Percentiles rank a stretch among this genome's conserved stretches.
These are phyloP conservation scores for Aspergillus novofumigatus DNA, from an alignment of 2,329 filamentous ascomycete species.

Conservation along the genomic window DNA sequence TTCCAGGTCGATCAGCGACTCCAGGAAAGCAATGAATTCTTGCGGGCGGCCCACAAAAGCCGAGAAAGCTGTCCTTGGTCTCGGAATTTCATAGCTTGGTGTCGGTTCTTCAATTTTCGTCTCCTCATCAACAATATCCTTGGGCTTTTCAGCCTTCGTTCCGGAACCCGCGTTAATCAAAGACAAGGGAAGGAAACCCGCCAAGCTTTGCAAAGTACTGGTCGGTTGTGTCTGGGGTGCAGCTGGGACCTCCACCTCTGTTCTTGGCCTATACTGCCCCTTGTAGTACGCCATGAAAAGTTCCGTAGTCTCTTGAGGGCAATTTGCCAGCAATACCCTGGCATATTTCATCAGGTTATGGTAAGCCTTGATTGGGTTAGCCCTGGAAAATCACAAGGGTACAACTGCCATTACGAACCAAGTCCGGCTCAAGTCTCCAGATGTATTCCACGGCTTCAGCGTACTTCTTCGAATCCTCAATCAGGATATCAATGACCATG, in stretches of 20 bases:
- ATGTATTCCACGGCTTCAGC: constrained; percentile 86
- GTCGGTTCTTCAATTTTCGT: constrained; percentile 34
- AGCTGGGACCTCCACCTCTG: constrained; percentile 56
- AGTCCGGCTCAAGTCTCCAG: constrained; percentile 75
- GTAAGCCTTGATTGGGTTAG: constrained; percentile 62
- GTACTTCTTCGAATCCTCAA: constrained; percentile 92
- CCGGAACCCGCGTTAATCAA: constrained; percentile 68
- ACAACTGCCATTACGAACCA: constrained; percentile 48
- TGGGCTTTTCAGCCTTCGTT: constrained; percentile 29
- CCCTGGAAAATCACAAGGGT: background rate
- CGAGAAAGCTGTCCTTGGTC: constrained; percentile 85
- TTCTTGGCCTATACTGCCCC: constrained; percentile 68
- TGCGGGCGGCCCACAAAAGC: constrained; percentile 92
- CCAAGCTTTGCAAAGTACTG: constrained; percentile 79
- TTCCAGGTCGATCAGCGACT: constrained; percentile 74
- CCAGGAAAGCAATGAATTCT: constrained; percentile 87
- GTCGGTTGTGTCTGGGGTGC: constrained; percentile 51
- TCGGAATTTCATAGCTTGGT: constrained; percentile 69
- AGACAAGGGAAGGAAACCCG: constrained; percentile 75
- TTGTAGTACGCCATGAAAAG: constrained; percentile 96
- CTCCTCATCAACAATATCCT: constrained; percentile 23
- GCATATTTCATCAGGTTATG: constrained; percentile 93
- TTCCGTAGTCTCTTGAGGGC: constrained; percentile 73
- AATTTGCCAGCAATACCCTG: constrained; percentile 82
- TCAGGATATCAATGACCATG: constrained; percentile 88